Base-by-base conservation (phyloP, 2,329 filamentous ascomycete genomes). In the Epicoccum nigrum region DNA sequence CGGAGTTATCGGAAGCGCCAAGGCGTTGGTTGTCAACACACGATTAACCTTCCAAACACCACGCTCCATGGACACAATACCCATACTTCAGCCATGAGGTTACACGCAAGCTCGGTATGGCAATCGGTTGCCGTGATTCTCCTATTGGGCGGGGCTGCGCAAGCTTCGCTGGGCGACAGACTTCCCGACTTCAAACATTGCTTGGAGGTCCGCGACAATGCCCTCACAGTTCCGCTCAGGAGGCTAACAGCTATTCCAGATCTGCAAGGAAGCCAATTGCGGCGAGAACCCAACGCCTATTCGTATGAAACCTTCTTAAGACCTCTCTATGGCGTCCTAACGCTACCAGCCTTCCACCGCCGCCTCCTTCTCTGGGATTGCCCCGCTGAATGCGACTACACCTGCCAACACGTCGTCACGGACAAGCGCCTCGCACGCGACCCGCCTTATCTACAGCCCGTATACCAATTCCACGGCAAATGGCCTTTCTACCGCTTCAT, bases 381-480 rank as follows among this genome's bases (percentile, higher is more conserved):
- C 77, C 84, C 89, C 55, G 82, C 89, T 69, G 93, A 99, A 83
- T 99, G 94, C 85, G 92, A 99, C 80, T 96, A 99, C 79, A 88
- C 90, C 55, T 99, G 94, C 80, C 94, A 99, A 74, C 93, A 96
- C 80, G 88, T 96, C 72, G 82, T 95, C 54, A 97, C 94, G 49
- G 76, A 84, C 63, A 77, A 77, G 51, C 90, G 93, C 58, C 76
- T 92, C 59, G 78, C 83, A 20, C 79, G 83, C 56, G 82, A 85
- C 54, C 83, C 84, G 27, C 83, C 83, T 1, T 86, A 86, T 78
- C 77, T 83, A 56, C 74, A 85, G 23, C 83, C 86, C 9, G 75
- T 97, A 41, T 87, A 93, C 49, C 94, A 99, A 77, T 99, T 92
- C 80, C 92, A 99, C 78, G 94, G 94, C 25, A 99, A 99, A 83